phyloP scores from a whole-genome alignment of 345 rosid genomes.

The Heritiera fomes region DNA sequence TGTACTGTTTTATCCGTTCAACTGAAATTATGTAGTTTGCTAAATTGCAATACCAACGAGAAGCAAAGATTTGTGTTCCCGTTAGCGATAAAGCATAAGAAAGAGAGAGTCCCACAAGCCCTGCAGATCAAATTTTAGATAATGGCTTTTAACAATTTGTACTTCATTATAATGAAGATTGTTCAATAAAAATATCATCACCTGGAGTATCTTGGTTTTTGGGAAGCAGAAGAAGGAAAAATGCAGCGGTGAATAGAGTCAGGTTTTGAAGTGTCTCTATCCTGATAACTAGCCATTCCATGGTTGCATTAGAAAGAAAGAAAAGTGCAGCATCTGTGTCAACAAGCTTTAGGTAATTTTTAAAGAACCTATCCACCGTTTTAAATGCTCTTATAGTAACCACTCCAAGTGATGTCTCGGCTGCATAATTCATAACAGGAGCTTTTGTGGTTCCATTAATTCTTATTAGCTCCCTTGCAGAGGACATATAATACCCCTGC shows the following conservation, averaged over 20 bases:
- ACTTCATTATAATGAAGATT: background rate
- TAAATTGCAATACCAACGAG: slow-evolving; percentile 62
- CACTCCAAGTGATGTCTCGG: slow-evolving; percentile 85
- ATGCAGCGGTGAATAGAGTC: slow-evolving; percentile 67
- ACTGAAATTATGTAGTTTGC: slow-evolving; percentile 69
- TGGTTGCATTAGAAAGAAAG: slow-evolving; percentile 71
- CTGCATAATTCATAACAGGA: slow-evolving; percentile 83
- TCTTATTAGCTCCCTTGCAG: slow-evolving; percentile 81
- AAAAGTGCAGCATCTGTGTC: slow-evolving; percentile 74
- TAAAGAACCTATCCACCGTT: slow-evolving; percentile 58
- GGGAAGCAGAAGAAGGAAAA: slow-evolving; percentile 73
- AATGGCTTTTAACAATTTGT: background rate
- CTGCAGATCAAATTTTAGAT: slow-evolving; percentile 31
- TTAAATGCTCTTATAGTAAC: slow-evolving; percentile 85
- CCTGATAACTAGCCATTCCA: slow-evolving; percentile 83
- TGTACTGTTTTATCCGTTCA: slow-evolving; percentile 74
- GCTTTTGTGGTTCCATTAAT: slow-evolving; percentile 94
- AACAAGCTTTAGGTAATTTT: slow-evolving; percentile 56
- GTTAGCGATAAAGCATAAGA: slow-evolving; percentile 74
- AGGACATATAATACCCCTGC: slow-evolving; percentile 71
- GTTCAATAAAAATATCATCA: slow-evolving; percentile 20
- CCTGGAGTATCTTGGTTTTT: slow-evolving; percentile 59
- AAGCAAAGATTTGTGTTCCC: slow-evolving; percentile 50
- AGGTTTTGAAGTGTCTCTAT: slow-evolving; percentile 69
- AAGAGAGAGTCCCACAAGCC: slow-evolving; percentile 71